Percentiles rank a stretch among this genome's conserved stretches.
Evolutionary conservation across 768 basidiomycete genomes (phyloP).

Genomic region (Kwoniella sp.): DNA sequence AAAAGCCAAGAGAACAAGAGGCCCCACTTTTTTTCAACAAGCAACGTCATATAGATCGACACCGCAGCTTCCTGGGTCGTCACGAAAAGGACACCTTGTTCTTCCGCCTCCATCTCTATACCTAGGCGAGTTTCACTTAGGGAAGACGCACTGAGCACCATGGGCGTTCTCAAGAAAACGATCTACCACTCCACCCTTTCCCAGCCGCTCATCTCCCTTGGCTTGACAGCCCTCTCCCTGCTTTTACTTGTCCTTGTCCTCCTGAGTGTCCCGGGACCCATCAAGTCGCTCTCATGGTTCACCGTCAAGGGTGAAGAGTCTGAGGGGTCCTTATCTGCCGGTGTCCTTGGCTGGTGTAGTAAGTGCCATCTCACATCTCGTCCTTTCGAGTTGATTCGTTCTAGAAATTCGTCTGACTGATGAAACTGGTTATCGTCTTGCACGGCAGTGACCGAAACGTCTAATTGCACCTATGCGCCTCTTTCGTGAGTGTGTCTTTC

Average conservation of each 20-base stretch:
- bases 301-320: conserved; percentile 29
- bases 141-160: too few relatives aligned
- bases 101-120: too few relatives aligned
- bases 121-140: too few relatives aligned
- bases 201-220: conserved; percentile 45
- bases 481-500: conserved; percentile 37
- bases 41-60: too few relatives aligned
- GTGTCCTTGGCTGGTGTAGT: conserved; percentile 54
- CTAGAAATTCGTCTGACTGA: too few relatives aligned
- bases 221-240: conserved; percentile 43
- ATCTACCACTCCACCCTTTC: conserved; percentile 26
- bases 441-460: conserved; percentile 43
- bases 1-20: too few relatives aligned
- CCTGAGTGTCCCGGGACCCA: conserved; percentile 53
- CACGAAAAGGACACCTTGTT: too few relatives aligned
- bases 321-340: conserved; percentile 33
- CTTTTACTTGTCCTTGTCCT: conserved; percentile 52
- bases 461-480: conserved; percentile 53
- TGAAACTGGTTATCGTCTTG: too few relatives aligned
- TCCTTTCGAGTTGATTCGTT: neutral
- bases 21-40: too few relatives aligned
- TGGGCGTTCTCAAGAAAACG: neutral
- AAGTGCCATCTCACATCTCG: conserved; percentile 14
- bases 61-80: too few relatives aligned
- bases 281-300: conserved; percentile 55